phyloP scores from a whole-genome alignment of 192 early-diverging fungal genomes.

The Powellomyces hirtus region DNA sequence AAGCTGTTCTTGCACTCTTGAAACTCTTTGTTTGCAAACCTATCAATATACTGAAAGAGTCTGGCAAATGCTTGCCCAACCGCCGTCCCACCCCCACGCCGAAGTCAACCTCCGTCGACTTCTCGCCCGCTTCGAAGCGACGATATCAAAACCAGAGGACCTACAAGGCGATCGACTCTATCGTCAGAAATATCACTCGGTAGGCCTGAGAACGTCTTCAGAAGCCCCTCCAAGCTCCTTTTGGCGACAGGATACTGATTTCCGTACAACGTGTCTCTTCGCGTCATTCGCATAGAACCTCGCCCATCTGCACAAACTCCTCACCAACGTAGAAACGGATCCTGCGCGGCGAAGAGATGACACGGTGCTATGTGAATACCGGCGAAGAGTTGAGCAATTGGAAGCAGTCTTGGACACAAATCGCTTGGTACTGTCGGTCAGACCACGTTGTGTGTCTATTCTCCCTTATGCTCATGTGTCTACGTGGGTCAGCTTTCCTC shows the following conservation, averaged over 20 bases:
- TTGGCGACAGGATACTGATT: neutral
- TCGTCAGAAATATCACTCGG: neutral
- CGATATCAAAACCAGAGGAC: neutral
- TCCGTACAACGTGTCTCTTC: neutral
- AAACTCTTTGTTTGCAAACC: no score
- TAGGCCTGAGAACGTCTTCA: no score
- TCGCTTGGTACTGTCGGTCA: no score
- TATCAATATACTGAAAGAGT: no score
- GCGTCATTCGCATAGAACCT: no score
- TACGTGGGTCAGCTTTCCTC: no score
- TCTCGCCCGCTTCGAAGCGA: slow-evolving; percentile 11
- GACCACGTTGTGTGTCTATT: no score
- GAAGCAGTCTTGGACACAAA: slow-evolving; percentile 13
- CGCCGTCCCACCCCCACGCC: slow-evolving; percentile 1
- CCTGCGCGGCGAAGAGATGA: slow-evolving; percentile 14
- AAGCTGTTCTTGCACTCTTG: no score
- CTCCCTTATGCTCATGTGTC: no score
- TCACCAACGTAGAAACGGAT: slow-evolving; percentile 9
- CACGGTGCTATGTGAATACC: slow-evolving; percentile 17
- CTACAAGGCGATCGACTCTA: neutral
- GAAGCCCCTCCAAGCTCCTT: neutral
- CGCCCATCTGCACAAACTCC: slow-evolving; percentile 15
- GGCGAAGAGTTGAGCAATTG: slow-evolving; percentile 24
- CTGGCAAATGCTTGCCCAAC: neutral
- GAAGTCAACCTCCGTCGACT: slow-evolving; percentile 29